Percentiles rank a stretch among this genome's conserved stretches.
Conservation (phyloP, 1,284 basidiomycete genomes). For the Ustilago shanxiensis region DNA sequence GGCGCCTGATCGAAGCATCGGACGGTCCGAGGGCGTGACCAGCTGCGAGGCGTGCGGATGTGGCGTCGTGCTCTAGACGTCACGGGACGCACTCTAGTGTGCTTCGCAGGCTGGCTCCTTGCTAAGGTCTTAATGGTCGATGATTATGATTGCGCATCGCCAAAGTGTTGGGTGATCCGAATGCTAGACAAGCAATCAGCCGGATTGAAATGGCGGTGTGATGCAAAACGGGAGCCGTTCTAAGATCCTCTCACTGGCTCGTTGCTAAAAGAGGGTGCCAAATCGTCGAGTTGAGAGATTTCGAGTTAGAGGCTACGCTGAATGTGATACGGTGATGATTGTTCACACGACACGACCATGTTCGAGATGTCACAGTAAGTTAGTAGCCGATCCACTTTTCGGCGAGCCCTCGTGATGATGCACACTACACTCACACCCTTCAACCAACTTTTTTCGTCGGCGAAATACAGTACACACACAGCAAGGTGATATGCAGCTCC, state of each 20-base stretch:
- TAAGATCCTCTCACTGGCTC: neutral
- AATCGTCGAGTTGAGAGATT: too few relatives aligned
- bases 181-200: slow-evolving; percentile 7
- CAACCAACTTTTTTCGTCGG: slow-evolving; percentile 5
- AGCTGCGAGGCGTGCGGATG: slow-evolving; percentile 16
- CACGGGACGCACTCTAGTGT: slow-evolving; percentile 6
- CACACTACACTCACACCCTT: too few relatives aligned
- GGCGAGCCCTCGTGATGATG: too few relatives aligned
- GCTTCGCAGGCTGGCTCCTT: slow-evolving; percentile 1
- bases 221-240: neutral
- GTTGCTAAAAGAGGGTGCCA: too few relatives aligned
- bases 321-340: neutral
- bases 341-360: slow-evolving; percentile 6
- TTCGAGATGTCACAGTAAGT: too few relatives aligned
- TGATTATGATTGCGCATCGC: slow-evolving; percentile 13
- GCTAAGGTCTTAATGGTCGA: neutral
- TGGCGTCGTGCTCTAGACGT: slow-evolving; percentile 16
- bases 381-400: neutral
- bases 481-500: neutral
- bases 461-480: neutral
- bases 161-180: slow-evolving; percentile 16
- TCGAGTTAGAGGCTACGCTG: too few relatives aligned
- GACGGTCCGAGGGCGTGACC: slow-evolving; percentile 10
- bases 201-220: neutral
- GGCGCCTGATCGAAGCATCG: slow-evolving; percentile 41